Evolutionary conservation across 345 rosid genomes (phyloP).

Genomic region (Fremontodendron californicum): DNA sequence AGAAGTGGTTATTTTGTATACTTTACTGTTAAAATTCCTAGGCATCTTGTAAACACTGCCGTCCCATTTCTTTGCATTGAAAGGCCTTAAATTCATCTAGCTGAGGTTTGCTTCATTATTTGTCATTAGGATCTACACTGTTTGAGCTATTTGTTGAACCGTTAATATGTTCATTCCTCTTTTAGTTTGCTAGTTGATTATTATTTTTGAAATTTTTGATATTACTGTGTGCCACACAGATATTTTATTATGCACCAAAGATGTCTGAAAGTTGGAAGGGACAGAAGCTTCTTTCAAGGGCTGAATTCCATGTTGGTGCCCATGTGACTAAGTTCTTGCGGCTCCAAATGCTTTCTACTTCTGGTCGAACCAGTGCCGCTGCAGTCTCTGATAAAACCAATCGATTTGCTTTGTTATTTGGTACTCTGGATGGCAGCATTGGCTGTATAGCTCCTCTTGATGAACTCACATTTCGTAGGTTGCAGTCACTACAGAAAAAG

Average conservation of each 20-base stretch:
- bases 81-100: background rate
- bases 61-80: background rate
- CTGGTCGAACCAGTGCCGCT: slow-evolving; percentile 48
- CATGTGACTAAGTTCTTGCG: slow-evolving; percentile 87
- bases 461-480: slow-evolving; percentile 86
- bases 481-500: slow-evolving; percentile 86
- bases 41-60: background rate
- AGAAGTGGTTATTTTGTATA: background rate
- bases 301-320: slow-evolving; percentile 91
- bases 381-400: slow-evolving; percentile 76
- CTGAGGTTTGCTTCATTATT: slow-evolving; percentile 1
- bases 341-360: slow-evolving; percentile 75
- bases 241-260: slow-evolving; percentile 94
- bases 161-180: background rate
- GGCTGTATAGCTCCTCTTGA: slow-evolving; percentile 96
- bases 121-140: background rate
- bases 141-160: background rate
- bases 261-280: slow-evolving; percentile 98
- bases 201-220: background rate
- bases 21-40: background rate
- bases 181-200: background rate
- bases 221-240: slow-evolving; percentile 33
- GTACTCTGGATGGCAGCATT: slow-evolving; percentile 89
- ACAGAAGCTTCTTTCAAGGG: slow-evolving; percentile 91
- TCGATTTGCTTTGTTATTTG: slow-evolving; percentile 81